These are phyloP conservation scores for Coemansia guatemalensis DNA, from an alignment of 192 early-diverging fungal genomes.

Conservation along the genomic window DNA sequence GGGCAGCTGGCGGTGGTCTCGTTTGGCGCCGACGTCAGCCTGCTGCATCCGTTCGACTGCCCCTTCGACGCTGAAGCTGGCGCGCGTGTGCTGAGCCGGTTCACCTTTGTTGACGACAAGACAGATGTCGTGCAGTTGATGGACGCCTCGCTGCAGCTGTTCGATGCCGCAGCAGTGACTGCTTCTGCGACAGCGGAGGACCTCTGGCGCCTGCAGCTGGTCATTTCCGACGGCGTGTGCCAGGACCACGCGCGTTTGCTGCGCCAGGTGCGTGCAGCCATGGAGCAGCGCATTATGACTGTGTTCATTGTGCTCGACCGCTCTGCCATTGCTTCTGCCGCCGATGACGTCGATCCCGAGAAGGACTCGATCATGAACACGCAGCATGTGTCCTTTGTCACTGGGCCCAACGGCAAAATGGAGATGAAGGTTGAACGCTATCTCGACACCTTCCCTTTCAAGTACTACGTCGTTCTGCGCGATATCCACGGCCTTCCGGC, in stretches of 20 bases:
- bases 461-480: constrained; percentile 91
- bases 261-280: constrained; percentile 82
- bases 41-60: constrained; percentile 94
- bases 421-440: constrained; percentile 77
- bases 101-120: constrained; percentile 87
- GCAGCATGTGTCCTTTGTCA: constrained; percentile 82
- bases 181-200: constrained; percentile 55
- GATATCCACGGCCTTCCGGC: constrained; percentile 86
- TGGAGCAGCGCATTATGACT: constrained; percentile 85
- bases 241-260: constrained; percentile 88
- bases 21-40: constrained; percentile 84
- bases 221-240: constrained; percentile 96
- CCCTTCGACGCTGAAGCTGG: constrained; percentile 89
- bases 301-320: constrained; percentile 94
- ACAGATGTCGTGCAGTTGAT: constrained; percentile 88
- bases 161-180: constrained; percentile 64
- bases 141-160: constrained; percentile 76
- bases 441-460: constrained; percentile 97
- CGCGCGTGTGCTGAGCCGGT: constrained; percentile 82
- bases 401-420: constrained; percentile 56
- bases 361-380: constrained; percentile 84
- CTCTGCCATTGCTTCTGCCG: constrained; percentile 26
- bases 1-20: constrained; percentile 88
- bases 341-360: constrained; percentile 28
- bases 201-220: constrained; percentile 94